These are phyloP conservation scores for Hortaea werneckii DNA, from an alignment of 2,329 filamentous ascomycete species.

Conservation along the genomic window DNA sequence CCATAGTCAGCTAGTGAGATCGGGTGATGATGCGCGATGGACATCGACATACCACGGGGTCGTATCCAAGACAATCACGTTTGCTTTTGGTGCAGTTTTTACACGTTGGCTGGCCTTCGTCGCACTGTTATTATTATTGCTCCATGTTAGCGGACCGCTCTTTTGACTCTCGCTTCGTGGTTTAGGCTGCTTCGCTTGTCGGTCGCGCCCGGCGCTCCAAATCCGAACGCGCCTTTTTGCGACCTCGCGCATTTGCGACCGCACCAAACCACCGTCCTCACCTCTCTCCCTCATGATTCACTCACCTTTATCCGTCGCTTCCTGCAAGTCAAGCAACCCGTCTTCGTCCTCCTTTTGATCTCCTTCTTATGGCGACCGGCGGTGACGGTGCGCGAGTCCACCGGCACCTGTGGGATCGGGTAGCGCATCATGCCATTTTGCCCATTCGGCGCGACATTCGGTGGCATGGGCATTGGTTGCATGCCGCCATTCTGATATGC, in stretches of 20 bases:
- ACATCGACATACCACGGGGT: constrained; percentile 47
- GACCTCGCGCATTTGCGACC: constrained; percentile 1
- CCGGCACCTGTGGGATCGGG: constrained; percentile 38
- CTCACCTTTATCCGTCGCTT: constrained; percentile 62
- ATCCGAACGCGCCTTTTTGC: neutral
- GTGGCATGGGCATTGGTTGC: constrained; percentile 13
- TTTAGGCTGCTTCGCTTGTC: neutral
- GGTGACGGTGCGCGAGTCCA: constrained; percentile 42
- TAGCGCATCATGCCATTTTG: constrained; percentile 39
- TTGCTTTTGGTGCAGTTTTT: constrained; percentile 84
- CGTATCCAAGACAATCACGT: constrained; percentile 76
- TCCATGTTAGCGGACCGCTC: neutral
- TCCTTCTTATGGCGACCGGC: constrained; percentile 60
- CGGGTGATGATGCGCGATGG: neutral
- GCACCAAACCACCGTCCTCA: neutral
- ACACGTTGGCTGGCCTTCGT: constrained; percentile 88
- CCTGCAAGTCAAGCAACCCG: constrained; percentile 45
- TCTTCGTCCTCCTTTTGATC: constrained; percentile 58
- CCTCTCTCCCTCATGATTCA: constrained; percentile 6
- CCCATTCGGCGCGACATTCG: constrained; percentile 13
- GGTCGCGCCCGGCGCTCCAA: neutral
- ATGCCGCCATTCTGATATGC: constrained; percentile 16
- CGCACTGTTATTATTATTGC: constrained; percentile 54
- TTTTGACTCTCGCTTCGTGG: neutral
- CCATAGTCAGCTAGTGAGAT: neutral